These are phyloP conservation scores for Wickerhamiella alocasiicola DNA, from an alignment of 805 yeast genomes.

Conservation along the genomic window DNA sequence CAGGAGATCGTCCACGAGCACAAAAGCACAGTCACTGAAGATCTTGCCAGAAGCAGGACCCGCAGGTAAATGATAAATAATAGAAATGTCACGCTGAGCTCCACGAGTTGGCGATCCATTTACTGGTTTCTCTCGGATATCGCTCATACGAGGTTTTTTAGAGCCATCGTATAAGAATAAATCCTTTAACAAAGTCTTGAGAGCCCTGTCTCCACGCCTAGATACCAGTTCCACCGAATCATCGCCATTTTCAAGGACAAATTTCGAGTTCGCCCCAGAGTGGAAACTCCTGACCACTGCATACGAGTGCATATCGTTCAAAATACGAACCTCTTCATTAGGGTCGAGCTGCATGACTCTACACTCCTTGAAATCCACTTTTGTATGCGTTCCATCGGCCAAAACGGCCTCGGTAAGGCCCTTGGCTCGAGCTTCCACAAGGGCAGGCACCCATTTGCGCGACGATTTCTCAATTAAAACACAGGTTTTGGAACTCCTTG, in stretches of 20 bases:
- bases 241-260: conserved; percentile 4
- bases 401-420: background rate
- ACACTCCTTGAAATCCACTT: background rate
- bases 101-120: background rate
- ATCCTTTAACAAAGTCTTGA: background rate
- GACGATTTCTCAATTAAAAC: background rate
- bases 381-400: background rate
- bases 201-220: background rate
- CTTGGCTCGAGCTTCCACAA: background rate
- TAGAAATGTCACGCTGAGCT: background rate
- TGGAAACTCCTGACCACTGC: background rate
- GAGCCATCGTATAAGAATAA: background rate
- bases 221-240: background rate
- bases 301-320: conserved; percentile 4
- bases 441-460: conserved; percentile 5
- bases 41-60: background rate
- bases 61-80: conserved; percentile 1
- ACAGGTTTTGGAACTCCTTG: background rate
- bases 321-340: background rate
- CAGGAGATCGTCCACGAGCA: conserved; percentile 3
- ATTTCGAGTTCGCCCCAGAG: background rate
- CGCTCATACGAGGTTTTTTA: background rate
- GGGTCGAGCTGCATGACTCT: background rate
- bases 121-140: background rate
- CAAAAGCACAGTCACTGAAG: conserved; percentile 1